Base-by-base conservation (phyloP, 371 early-diverging fungal genomes). In the Lichtheimia ramosa region DNA sequence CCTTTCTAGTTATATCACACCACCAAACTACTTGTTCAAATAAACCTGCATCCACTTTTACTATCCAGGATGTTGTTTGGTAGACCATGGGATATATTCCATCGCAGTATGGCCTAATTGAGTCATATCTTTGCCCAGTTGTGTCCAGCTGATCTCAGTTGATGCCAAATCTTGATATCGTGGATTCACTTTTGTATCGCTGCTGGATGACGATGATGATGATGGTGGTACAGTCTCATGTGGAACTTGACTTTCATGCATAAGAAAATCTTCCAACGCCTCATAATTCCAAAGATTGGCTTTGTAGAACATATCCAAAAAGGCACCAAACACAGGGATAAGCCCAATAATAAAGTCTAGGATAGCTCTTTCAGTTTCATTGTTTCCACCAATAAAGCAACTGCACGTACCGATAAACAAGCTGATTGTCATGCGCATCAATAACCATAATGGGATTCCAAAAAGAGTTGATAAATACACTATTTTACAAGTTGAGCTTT, bases 231-330 rank as follows among this genome's bases (percentile, higher is more conserved):
- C 34, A 34, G 5, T 10, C 2, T 34, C 34, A 34, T 34, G 34
- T 34, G 34, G 10, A 8, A 34, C 34, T 34, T 34, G 34, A 34
- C 34, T 34, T 34, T 34, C 34, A 34, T 59, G 51, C 10, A 49
- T 51, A 5, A 73, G 14, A 56, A 63, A 73, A 15, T 68, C 64
- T 21, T 51, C 59, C 3, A 73, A 49, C 12, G 62, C 71, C 23
- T 78, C 68, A 28, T 73, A 75, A 25, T 78, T 78, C 61, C 71
- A 78, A 5, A 74, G 43, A 43, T 78, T 78, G n/a, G 79, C 70
- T 23, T 74, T 78, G 39, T 75, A 78, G 14, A 78, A 71, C 55
- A 71, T 68, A 43, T 78, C 73, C 3, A 67, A 43, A 16, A 78
- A 66, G 1, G 69, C 69, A 12, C 79, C 79, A 5, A 62, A 39